Conservation (phyloP, 352 stramenopile genomes). For the Phytophthora hibernalis region DNA sequence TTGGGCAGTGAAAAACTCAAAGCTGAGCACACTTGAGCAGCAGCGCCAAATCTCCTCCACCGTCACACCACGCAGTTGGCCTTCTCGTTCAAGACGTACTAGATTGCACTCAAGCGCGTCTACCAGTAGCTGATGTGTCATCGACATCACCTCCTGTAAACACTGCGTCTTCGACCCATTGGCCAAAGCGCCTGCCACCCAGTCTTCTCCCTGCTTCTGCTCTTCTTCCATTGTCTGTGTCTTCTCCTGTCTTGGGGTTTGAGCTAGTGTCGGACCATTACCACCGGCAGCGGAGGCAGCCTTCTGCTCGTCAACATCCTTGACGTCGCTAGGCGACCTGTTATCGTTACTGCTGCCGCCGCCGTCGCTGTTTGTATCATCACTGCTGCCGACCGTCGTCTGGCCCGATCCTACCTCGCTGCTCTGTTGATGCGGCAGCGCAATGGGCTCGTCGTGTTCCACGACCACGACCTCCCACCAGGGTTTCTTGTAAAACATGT, state of each 20-base stretch:
- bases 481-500: constrained; percentile 92
- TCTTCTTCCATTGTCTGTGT: constrained; percentile 13
- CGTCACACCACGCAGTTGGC: constrained; percentile 59
- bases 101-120: constrained; percentile 78
- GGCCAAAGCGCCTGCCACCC: neutral
- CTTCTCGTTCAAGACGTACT: constrained; percentile 65
- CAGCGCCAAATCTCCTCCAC: constrained; percentile 68
- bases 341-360: constrained; percentile 27
- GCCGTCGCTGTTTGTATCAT: constrained; percentile 38
- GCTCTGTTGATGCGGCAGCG: constrained; percentile 24
- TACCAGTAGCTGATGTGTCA: constrained; percentile 70
- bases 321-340: constrained; percentile 30
- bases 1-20: constrained; percentile 90
- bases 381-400: constrained; percentile 27
- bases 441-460: constrained; percentile 53
- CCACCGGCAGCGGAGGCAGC: neutral
- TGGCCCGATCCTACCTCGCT: constrained; percentile 16
- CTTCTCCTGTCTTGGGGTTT: constrained; percentile 1
- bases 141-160: constrained; percentile 63
- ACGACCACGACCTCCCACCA: constrained; percentile 91
- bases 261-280: neutral
- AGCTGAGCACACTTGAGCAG: constrained; percentile 72
- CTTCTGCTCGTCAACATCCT: constrained; percentile 33
- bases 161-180: constrained; percentile 46
- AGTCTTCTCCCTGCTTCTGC: constrained; percentile 22